A percentile compares a stretch with the other conserved stretches of the same genome.
These are phyloP conservation scores for Lepidium sativum DNA, from an alignment of 345 rosid species.

Conservation along the genomic window DNA sequence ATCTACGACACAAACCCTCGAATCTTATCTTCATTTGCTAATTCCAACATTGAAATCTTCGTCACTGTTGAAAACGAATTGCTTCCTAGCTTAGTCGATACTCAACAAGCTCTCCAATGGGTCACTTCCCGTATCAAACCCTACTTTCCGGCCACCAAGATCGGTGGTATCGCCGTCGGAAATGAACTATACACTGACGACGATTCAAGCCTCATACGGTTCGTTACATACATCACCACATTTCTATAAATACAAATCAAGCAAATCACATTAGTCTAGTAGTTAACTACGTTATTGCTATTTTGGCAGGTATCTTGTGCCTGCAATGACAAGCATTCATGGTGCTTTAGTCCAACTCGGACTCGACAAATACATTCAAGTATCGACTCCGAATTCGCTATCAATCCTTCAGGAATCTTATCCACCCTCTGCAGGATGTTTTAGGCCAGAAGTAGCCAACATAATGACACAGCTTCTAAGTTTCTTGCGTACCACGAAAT, in stretches of 20 bases:
- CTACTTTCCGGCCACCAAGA: conserved; percentile 53
- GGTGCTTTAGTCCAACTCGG: conserved; percentile 65
- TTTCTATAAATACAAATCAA: background rate
- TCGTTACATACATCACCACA: conserved; percentile 3
- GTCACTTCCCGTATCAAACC: conserved; percentile 60
- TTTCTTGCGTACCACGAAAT: conserved; percentile 44
- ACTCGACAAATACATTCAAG: conserved; percentile 54
- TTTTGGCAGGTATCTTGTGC: conserved; percentile 42
- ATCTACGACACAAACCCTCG: conserved; percentile 88
- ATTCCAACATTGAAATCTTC: conserved; percentile 58
- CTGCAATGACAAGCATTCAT: conserved; percentile 71
- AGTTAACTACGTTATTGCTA: background rate
- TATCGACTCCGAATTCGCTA: conserved; percentile 68
- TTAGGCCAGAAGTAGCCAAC: conserved; percentile 43
- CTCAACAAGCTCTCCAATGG: conserved; percentile 82
- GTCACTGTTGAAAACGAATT: conserved; percentile 77
- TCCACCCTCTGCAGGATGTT: conserved; percentile 90
- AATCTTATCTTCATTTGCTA: conserved; percentile 61
- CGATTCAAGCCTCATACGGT: conserved; percentile 38
- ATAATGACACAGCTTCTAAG: conserved; percentile 55
- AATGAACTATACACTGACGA: conserved; percentile 62
- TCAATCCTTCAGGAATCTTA: conserved; percentile 65
- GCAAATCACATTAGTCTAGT: background rate
- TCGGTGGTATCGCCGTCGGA: conserved; percentile 69
- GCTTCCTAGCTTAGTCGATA: conserved; percentile 48